A percentile compares a stretch with the other conserved stretches of the same genome.
Conservation (phyloP, 2,329 filamentous ascomycete species). For the Xylaria sp. region DNA sequence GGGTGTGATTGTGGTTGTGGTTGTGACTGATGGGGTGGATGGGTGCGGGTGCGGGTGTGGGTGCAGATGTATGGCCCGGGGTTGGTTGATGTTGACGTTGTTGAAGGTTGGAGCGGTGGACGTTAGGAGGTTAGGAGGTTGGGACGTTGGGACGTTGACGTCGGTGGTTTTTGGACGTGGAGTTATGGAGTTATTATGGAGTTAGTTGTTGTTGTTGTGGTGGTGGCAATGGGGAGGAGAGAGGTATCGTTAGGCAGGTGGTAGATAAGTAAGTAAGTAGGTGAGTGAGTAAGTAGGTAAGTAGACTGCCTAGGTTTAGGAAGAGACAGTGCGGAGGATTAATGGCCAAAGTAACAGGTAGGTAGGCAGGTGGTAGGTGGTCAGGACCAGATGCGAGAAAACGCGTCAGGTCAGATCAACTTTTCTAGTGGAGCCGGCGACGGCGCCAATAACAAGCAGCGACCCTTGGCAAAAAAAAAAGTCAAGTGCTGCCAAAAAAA, state of each 20-base stretch:
- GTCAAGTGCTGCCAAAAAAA: background rate
- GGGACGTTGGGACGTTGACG: too few species aligned
- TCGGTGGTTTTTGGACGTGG: conserved; percentile 1
- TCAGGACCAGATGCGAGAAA: conserved; percentile 41
- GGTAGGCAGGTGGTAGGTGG: too few species aligned
- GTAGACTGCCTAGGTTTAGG: conserved; percentile 26
- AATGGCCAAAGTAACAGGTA: conserved; percentile 31
- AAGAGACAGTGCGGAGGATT: conserved; percentile 27
- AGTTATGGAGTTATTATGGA: too few species aligned
- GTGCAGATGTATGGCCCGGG: conserved; percentile 10
- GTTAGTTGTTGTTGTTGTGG: too few species aligned
- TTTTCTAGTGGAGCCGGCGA: conserved; percentile 42
- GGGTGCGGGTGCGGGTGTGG: conserved; percentile 20
- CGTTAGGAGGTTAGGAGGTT: too few species aligned
- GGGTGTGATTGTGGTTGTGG: background rate
- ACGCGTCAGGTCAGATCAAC: conserved; percentile 45
- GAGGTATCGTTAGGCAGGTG: conserved; percentile 34
- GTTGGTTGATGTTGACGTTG: background rate
- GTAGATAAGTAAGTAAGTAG: conserved; percentile 17
- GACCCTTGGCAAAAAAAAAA: conserved; percentile 31
- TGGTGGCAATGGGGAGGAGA: conserved; percentile 25
- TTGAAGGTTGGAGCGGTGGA: background rate
- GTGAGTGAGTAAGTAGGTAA: too few species aligned
- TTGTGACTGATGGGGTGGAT: conserved; percentile 9
- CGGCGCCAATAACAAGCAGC: conserved; percentile 42